Percentiles rank a stretch among this genome's conserved stretches.
Evolutionary conservation across 805 yeast genomes (phyloP).

Genomic region (Suhomyces xylopsoci): DNA sequence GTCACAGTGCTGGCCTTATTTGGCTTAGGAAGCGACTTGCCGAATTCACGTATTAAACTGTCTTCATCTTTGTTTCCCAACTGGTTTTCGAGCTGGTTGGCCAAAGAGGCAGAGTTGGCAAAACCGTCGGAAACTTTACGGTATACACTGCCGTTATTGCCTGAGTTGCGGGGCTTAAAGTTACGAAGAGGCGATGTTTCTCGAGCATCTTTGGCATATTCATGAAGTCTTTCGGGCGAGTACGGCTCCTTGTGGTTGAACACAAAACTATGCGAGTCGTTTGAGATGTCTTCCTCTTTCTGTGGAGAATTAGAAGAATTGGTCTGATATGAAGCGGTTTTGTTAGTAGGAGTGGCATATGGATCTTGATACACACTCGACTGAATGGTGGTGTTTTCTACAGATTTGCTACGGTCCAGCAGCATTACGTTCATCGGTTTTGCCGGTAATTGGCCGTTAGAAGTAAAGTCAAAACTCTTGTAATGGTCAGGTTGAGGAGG

Average conservation of each 20-base stretch:
- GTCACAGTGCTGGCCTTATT: constrained; percentile 1
- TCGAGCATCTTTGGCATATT: constrained; percentile 19
- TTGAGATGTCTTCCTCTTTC: not conserved
- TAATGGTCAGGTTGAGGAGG: constrained; percentile 16
- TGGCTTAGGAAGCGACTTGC: constrained; percentile 3
- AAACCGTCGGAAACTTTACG: constrained; percentile 23
- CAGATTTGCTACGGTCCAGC: constrained; percentile 16
- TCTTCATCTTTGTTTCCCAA: constrained; percentile 3
- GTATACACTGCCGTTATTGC: constrained; percentile 1
- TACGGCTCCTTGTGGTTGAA: constrained; percentile 9
- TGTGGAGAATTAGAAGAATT: not conserved
- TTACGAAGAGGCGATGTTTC: constrained; percentile 23
- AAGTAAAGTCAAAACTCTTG: constrained; percentile 38
- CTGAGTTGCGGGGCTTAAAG: constrained; percentile 12
- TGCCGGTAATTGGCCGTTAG: constrained; percentile 40
- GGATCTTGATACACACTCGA: not conserved
- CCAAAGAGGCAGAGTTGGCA: constrained; percentile 27
- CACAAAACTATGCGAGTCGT: constrained; percentile 15
- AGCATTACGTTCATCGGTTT: constrained; percentile 41
- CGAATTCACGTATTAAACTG: constrained; percentile 2
- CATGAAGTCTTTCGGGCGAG: constrained; percentile 17
- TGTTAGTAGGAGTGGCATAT: not conserved
- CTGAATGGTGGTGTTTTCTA: constrained; percentile 1
- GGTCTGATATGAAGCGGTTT: not conserved
- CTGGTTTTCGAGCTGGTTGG: constrained; percentile 21